Percentiles rank a stretch among this genome's conserved stretches.
Evolutionary conservation across 2,329 filamentous ascomycete species (phyloP).

Genomic region (Fusarium tricinctum): DNA sequence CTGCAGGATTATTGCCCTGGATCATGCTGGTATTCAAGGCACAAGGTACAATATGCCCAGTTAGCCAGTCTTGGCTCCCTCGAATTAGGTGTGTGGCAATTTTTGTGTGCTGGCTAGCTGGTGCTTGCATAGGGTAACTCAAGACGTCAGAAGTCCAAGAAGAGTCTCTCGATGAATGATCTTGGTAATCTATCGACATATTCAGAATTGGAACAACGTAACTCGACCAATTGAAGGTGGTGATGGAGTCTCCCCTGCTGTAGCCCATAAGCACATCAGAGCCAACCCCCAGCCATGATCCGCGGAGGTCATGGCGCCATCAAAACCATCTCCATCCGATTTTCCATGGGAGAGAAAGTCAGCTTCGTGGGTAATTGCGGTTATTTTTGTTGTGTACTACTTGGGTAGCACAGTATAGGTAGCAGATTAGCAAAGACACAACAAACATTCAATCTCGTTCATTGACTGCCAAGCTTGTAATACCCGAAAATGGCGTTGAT

Average conservation of each 20-base stretch:
- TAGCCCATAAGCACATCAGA: slow-evolving; percentile 15
- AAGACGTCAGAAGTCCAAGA: neutral
- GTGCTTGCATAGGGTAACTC: neutral
- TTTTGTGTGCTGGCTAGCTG: neutral
- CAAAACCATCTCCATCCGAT: slow-evolving; percentile 8
- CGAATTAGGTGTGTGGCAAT: neutral
- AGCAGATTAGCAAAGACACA: neutral
- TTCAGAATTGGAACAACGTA: no score
- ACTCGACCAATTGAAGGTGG: no score
- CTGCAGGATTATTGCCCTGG: slow-evolving; percentile 25
- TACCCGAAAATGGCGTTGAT: slow-evolving; percentile 5
- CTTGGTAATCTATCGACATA: no score
- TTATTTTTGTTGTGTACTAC: slow-evolving; percentile 4
- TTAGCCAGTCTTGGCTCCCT: neutral
- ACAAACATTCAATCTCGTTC: slow-evolving; percentile 1
- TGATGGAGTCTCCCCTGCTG: slow-evolving; percentile 5
- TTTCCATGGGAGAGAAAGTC: slow-evolving; percentile 9
- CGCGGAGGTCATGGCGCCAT: slow-evolving; percentile 23
- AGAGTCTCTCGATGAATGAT: neutral
- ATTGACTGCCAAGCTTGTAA: slow-evolving; percentile 14
- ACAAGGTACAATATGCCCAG: neutral
- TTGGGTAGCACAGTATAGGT: neutral
- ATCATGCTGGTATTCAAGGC: neutral
- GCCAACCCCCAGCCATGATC: slow-evolving; percentile 17
- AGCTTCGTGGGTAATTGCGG: neutral